Evolutionary conservation across 441 rosid genomes (phyloP).

Genomic region (Croton laevigatus): DNA sequence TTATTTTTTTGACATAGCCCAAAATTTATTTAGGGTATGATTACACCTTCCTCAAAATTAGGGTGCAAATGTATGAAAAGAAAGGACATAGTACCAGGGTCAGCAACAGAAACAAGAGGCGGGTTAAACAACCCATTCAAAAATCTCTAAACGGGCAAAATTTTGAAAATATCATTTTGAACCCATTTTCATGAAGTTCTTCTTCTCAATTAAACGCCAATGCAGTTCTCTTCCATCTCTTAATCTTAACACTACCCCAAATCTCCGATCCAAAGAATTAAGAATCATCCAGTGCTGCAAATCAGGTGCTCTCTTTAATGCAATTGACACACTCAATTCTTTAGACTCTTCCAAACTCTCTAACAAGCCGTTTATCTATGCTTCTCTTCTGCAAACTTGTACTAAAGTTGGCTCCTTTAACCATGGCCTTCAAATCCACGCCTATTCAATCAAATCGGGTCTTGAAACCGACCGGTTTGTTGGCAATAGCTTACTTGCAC

Average conservation of each 20-base stretch:
- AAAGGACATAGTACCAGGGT: too few relatives aligned
- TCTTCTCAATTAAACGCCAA: conserved; percentile 33
- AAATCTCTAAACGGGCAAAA: neutral
- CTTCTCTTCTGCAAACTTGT: conserved; percentile 66
- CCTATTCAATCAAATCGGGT: conserved; percentile 68
- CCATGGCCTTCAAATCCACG: conserved; percentile 70
- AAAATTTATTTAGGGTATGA: too few relatives aligned
- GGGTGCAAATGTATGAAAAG: too few relatives aligned
- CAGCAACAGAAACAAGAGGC: too few relatives aligned
- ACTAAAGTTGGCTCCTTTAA: conserved; percentile 43
- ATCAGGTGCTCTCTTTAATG: conserved; percentile 43
- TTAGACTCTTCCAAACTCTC: conserved; percentile 25
- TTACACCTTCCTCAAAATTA: too few relatives aligned
- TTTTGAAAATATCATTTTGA: conserved; percentile 12
- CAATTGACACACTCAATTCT: conserved; percentile 54
- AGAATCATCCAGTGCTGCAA: conserved; percentile 47
- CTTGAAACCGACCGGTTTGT: conserved; percentile 59
- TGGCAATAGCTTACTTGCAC: conserved; percentile 75
- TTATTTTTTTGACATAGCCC: too few relatives aligned
- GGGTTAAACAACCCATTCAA: neutral
- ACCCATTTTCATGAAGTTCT: conserved; percentile 43
- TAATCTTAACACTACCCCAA: conserved; percentile 11
- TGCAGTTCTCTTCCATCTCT: conserved; percentile 27
- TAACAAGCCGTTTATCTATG: conserved; percentile 53
- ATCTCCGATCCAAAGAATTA: conserved; percentile 25